Base-by-base conservation (phyloP, 371 early-diverging fungal genomes). In the Syncephalis fuscata region DNA sequence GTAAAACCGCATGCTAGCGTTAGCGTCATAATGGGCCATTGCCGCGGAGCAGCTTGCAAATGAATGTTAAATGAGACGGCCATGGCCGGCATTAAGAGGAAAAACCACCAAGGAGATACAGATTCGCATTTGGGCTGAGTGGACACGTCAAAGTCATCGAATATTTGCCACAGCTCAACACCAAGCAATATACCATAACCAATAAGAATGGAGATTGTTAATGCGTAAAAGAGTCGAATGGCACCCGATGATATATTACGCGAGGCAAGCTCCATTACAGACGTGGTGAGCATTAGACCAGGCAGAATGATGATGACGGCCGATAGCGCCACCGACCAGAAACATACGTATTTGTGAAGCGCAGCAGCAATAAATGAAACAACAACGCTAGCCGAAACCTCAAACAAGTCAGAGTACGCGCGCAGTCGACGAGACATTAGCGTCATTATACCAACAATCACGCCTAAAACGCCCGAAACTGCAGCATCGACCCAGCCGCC, bases 221-320 rank as follows among this genome's bases (percentile, higher is more conserved):
- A 53, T 1, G 81, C 70, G 52, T 74, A 70, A 45, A 77, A 76
- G 46, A 78, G 59, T 4, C 79, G 64, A 2, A 79, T 74, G 0
- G 78, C 74, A 1, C 85, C 85, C 0, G 79, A 76, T 16, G 79
- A 68, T 62, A 82, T 66, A 56, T 77, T 78, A 10, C 80, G 67
- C 11, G 81, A 74, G 1, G 76, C 66, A 7, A 84, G 65, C 51
- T 84, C 82, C 50, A 80, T 75, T 49, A 81, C 71, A 11, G 73
- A 61, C 1, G 71, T 65, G 0, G 81, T 78, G 15, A 84, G 58
- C 0, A 65, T 54, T 5, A 73, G 47, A 11, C 78, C 79, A 0
- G 78, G 78, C 0, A 78, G 65, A 27, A 76, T 61, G 36, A 66
- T 60, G 3, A 71, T 66, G 16, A 70, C 58, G 10, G 65, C 71